Evolutionary conservation across 306 rosid genomes (phyloP).

Genomic region (Dicorynia guianensis): DNA sequence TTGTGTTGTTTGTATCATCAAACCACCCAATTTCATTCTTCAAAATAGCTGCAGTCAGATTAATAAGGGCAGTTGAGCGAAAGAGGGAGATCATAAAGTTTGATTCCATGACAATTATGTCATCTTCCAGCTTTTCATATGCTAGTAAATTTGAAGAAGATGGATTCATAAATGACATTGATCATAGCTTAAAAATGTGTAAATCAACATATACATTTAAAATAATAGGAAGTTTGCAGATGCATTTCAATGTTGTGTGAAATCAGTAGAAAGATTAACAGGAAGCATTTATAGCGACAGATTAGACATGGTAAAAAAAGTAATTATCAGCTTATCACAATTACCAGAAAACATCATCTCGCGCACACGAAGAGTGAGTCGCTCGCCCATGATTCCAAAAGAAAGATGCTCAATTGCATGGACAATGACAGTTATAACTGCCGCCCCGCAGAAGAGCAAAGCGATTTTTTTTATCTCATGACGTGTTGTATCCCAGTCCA

Average conservation of each 20-base stretch:
- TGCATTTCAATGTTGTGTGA: not conserved
- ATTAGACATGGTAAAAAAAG: not conserved
- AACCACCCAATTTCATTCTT: conserved; percentile 94
- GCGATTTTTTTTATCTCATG: conserved; percentile 72
- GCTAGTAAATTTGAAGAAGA: not conserved
- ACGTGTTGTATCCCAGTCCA: conserved; percentile 87
- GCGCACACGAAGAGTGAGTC: conserved; percentile 87
- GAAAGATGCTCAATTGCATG: conserved; percentile 76
- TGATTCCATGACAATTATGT: not conserved
- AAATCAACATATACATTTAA: not conserved
- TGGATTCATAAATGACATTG: not conserved
- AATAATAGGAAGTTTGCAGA: not conserved
- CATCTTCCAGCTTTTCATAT: not conserved
- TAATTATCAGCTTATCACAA: not conserved
- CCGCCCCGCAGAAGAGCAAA: conserved; percentile 75
- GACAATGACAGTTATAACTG: conserved; percentile 69
- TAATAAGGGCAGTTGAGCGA: conserved; percentile 9
- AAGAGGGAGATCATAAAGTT: not conserved
- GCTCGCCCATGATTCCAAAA: conserved; percentile 91
- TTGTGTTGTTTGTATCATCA: conserved; percentile 79
- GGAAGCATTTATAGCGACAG: conserved; percentile 12
- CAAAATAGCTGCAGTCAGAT: conserved; percentile 68
- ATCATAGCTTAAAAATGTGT: not conserved
- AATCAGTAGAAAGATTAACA: conserved; percentile 12
- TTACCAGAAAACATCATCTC: conserved; percentile 83